Conservation (phyloP, 495 filamentous ascomycete species). For the Aspergillus mulundensis region DNA sequence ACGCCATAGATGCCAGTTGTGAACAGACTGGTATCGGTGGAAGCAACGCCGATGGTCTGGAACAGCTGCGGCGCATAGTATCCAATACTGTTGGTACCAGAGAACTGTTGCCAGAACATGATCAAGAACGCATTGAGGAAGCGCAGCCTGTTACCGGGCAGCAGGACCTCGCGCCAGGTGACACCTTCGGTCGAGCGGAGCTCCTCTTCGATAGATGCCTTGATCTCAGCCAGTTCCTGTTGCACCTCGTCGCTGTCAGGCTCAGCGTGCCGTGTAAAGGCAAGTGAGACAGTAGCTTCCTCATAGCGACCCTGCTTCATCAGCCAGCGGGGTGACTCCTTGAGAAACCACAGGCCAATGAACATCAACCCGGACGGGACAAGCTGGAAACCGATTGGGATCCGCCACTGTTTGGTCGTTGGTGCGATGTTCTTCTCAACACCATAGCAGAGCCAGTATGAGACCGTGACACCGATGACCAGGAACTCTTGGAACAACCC, state of each 20-base stretch:
- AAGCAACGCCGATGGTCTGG: conserved; percentile 40
- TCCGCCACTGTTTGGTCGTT: conserved; percentile 49
- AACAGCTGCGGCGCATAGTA: conserved; percentile 53
- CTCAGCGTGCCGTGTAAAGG: conserved; percentile 39
- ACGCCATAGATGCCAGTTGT: conserved; percentile 51
- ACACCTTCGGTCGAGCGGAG: conserved; percentile 32
- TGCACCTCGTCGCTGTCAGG: conserved; percentile 33
- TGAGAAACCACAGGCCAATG: conserved; percentile 46
- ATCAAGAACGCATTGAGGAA: conserved; percentile 41
- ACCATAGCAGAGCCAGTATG: conserved; percentile 51
- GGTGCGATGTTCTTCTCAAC: conserved; percentile 37
- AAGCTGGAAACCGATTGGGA: conserved; percentile 52
- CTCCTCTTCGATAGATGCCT: conserved; percentile 46
- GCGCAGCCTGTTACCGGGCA: conserved; percentile 36
- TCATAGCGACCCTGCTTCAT: conserved; percentile 40
- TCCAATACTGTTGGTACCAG: conserved; percentile 47
- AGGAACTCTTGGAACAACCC: conserved; percentile 36
- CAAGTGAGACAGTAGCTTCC: conserved; percentile 41
- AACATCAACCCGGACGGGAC: conserved; percentile 48
- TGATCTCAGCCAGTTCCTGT: conserved; percentile 64
- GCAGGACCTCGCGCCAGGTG: conserved; percentile 42
- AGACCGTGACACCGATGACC: conserved; percentile 26
- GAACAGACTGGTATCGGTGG: conserved; percentile 43
- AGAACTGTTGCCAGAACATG: conserved; percentile 52
- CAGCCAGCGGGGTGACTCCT: conserved; percentile 56